Conservation (phyloP, 2,329 filamentous ascomycete genomes). For the Xylariaceae sp. region DNA sequence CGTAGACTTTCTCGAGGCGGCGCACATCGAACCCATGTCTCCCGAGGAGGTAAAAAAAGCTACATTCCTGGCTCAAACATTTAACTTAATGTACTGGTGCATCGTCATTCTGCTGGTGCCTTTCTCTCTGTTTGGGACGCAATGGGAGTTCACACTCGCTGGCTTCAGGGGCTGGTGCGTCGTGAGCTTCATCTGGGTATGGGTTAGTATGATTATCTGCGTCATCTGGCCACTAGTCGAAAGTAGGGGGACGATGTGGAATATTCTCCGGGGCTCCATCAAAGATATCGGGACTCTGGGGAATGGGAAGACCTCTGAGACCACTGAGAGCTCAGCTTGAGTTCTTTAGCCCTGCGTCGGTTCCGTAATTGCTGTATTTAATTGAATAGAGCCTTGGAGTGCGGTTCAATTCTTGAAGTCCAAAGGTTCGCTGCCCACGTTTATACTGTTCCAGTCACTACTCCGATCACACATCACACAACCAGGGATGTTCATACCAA, state of each 20-base stretch:
- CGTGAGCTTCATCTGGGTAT: slow-evolving; percentile 37
- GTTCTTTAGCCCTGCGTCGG: no score
- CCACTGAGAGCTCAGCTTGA: neutral
- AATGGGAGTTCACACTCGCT: slow-evolving; percentile 30
- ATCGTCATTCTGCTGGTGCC: slow-evolving; percentile 34
- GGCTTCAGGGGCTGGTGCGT: slow-evolving; percentile 36
- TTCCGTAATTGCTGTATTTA: no score
- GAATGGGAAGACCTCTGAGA: neutral
- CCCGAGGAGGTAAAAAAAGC: slow-evolving; percentile 30
- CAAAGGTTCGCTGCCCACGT: no score
- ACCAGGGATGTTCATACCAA: no score
- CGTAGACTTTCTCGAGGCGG: slow-evolving; percentile 35
- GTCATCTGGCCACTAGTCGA: slow-evolving; percentile 36
- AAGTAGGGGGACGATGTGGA: slow-evolving; percentile 27
- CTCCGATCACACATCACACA: no score
- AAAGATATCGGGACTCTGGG: slow-evolving; percentile 1
- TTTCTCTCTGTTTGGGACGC: slow-evolving; percentile 33
- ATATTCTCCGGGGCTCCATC: slow-evolving; percentile 13
- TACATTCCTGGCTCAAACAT: slow-evolving; percentile 31
- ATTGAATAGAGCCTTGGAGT: no score
- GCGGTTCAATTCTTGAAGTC: no score
- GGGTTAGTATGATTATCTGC: slow-evolving; percentile 32
- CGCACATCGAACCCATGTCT: slow-evolving; percentile 38
- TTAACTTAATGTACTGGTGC: slow-evolving; percentile 31
- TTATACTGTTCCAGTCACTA: no score